phyloP scores from a whole-genome alignment of 495 filamentous ascomycete genomes.

The Xanthoparmelia taractica region DNA sequence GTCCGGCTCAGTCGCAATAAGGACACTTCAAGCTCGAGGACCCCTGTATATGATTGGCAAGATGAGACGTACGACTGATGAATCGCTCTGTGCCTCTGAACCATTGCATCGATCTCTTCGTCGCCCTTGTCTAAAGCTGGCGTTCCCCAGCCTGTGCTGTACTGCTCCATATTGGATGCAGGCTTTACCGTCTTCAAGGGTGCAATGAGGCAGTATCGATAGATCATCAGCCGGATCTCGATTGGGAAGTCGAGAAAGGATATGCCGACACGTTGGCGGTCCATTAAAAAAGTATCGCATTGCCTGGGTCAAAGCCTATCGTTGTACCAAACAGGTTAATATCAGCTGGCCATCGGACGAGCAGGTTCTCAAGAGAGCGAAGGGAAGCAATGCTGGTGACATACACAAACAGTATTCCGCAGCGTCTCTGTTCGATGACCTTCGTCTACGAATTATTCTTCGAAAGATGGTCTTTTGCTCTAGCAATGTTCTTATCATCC shows the following conservation, averaged over 20 bases:
- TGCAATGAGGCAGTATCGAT: neutral
- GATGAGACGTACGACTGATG: neutral
- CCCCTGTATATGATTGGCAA: neutral
- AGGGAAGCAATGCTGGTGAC: neutral
- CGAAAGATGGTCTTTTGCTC: too few relatives aligned
- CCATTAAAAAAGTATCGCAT: neutral
- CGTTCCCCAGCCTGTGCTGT: neutral
- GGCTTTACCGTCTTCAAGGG: neutral
- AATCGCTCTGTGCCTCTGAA: slow-evolving; percentile 1
- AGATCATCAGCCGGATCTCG: neutral
- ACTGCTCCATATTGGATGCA: neutral
- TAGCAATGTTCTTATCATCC: too few relatives aligned
- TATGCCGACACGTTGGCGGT: neutral
- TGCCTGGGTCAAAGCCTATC: neutral
- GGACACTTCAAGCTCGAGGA: neutral
- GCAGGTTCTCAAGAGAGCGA: neutral
- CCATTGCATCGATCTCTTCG: neutral
- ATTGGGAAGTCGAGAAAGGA: slow-evolving; percentile 1
- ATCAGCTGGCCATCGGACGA: neutral
- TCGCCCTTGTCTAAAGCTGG: neutral
- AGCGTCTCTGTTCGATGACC: neutral
- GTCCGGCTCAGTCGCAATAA: neutral
- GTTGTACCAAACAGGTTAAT: neutral
- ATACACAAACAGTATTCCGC: neutral
- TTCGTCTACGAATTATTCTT: too few relatives aligned